phyloP scores from a whole-genome alignment of 768 basidiomycete species.

The Termitomyces sp. region DNA sequence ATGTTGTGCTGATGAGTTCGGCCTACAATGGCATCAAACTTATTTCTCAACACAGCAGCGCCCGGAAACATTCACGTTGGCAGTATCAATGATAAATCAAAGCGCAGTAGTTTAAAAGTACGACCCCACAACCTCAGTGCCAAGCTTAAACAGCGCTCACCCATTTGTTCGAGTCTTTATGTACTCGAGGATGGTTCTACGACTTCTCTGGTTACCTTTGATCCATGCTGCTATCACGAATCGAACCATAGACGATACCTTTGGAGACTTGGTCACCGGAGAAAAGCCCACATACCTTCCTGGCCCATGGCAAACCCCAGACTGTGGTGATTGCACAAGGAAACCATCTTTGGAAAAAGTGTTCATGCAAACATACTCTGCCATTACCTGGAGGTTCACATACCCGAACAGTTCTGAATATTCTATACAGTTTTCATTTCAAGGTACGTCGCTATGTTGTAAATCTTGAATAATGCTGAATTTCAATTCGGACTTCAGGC shows the following conservation, averaged over 20 bases:
- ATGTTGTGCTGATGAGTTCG: too few species aligned
- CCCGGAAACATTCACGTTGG: not conserved
- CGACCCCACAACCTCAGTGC: not conserved
- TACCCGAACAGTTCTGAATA: too few species aligned
- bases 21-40: too few species aligned
- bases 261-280: slow-evolving; percentile 16
- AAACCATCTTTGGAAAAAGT: slow-evolving; percentile 3
- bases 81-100: not conserved
- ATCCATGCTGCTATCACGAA: not conserved
- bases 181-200: not conserved
- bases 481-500: slow-evolving; percentile 16
- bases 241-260: slow-evolving; percentile 20
- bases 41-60: not conserved
- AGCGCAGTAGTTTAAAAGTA: not conserved
- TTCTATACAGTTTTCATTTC: slow-evolving; percentile 11
- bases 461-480: not conserved
- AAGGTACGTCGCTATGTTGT: slow-evolving; percentile 1
- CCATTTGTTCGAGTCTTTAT: not conserved
- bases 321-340: slow-evolving; percentile 9
- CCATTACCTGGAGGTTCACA: slow-evolving; percentile 6
- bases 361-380: slow-evolving; percentile 15
- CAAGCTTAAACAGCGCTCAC: not conserved
- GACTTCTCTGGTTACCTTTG: not conserved
- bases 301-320: slow-evolving; percentile 11
- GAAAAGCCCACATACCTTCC: slow-evolving; percentile 14